phyloP scores from a whole-genome alignment of 345 rosid species.

The Mallotus nudiflorus region DNA sequence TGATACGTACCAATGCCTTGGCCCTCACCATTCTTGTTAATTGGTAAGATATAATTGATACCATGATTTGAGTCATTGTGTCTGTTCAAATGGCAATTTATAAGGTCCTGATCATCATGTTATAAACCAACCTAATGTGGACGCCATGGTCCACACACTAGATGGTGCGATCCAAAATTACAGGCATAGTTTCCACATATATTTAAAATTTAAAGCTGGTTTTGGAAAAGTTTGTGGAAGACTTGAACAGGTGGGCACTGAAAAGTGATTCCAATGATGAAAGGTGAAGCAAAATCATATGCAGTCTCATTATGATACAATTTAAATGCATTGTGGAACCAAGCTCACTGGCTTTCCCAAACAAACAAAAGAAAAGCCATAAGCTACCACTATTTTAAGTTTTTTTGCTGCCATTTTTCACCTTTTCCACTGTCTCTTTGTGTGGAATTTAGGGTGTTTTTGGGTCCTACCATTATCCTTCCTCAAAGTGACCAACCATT shows the following conservation, averaged over 20 bases:
- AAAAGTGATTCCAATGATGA: constrained; percentile 41
- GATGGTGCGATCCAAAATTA: constrained; percentile 17
- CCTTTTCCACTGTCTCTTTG: constrained; percentile 20
- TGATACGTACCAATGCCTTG: too few species aligned
- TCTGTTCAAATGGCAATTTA: not conserved
- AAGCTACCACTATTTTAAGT: constrained; percentile 10
- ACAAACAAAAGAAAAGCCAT: constrained; percentile 25
- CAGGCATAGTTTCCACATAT: constrained; percentile 9
- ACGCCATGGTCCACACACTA: constrained; percentile 12
- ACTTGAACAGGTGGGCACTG: constrained; percentile 31
- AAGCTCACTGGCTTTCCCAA: not conserved
- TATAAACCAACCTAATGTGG: too few species aligned
- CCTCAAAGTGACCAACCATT: constrained; percentile 8
- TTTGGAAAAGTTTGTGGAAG: constrained; percentile 26
- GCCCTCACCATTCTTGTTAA: too few species aligned
- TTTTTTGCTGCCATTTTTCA: constrained; percentile 5
- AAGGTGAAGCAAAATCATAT: constrained; percentile 54
- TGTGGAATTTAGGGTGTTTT: constrained; percentile 31
- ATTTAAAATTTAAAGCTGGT: constrained; percentile 12
- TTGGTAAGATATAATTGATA: too few species aligned
- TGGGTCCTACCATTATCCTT: constrained; percentile 23
- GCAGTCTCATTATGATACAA: constrained; percentile 29
- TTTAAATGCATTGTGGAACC: constrained; percentile 22
- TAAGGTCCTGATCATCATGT: not conserved
- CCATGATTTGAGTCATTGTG: constrained; percentile 1